Percentiles rank a stretch among this genome's conserved stretches.
Evolutionary conservation across 129 eudicot genomes (phyloP).

Genomic region (Heracleum sosnowskyi): DNA sequence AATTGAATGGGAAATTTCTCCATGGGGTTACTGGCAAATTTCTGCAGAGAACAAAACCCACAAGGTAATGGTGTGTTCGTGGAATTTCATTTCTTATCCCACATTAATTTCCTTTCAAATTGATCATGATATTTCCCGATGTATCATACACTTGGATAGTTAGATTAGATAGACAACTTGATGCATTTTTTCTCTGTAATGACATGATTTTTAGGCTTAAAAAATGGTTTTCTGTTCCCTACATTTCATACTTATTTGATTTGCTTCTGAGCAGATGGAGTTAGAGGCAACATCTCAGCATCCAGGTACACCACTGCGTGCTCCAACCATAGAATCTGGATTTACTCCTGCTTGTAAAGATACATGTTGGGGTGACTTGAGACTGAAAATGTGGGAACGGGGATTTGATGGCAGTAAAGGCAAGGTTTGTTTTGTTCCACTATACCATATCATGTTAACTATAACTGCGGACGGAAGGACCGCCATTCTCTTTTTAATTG

Average conservation of each 20-base stretch:
- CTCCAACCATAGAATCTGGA: constrained; percentile 85
- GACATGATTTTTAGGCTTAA: neutral
- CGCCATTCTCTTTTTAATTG: neutral
- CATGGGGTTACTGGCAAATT: constrained; percentile 84
- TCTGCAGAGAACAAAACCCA: constrained; percentile 67
- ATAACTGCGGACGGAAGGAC: neutral
- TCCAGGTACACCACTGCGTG: constrained; percentile 86
- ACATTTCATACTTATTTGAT: neutral
- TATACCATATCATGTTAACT: neutral
- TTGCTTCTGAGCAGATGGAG: constrained; percentile 53
- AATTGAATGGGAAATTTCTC: constrained; percentile 75
- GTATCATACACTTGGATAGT: neutral
- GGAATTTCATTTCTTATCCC: neutral
- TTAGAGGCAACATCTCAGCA: constrained; percentile 68
- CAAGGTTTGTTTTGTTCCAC: constrained; percentile 41
- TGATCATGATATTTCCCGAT: neutral
- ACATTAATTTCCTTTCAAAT: neutral
- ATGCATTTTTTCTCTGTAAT: neutral
- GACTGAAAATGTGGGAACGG: constrained; percentile 65
- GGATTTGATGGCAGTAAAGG: constrained; percentile 67
- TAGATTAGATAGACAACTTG: neutral
- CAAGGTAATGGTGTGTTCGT: constrained; percentile 33
- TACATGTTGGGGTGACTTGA: constrained; percentile 65
- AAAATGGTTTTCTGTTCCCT: neutral
- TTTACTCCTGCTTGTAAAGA: constrained; percentile 90